phyloP scores from a whole-genome alignment of 176 grass and related monocot genomes.

The Avena eriantha region DNA sequence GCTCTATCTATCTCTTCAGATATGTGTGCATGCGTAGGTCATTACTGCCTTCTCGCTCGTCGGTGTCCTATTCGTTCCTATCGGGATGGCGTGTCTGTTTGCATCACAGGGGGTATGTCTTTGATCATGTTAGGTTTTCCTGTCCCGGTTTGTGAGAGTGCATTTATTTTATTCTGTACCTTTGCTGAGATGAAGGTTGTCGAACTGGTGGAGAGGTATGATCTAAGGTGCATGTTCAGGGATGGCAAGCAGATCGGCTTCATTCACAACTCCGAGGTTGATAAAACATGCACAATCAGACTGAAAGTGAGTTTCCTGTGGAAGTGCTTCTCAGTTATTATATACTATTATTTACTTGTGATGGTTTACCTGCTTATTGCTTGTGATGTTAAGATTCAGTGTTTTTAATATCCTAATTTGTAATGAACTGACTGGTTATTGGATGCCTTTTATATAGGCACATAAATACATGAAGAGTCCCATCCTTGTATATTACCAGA shows the following conservation, averaged over 20 bases:
- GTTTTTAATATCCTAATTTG: background rate
- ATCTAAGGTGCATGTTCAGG: too few relatives aligned
- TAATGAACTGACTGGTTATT: background rate
- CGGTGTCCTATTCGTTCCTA: slow-evolving; percentile 68
- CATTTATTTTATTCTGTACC: background rate
- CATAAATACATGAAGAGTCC: slow-evolving; percentile 78
- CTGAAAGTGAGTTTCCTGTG: slow-evolving; percentile 56
- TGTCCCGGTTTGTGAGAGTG: background rate
- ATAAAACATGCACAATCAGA: slow-evolving; percentile 71
- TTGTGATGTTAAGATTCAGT: slow-evolving; percentile 17
- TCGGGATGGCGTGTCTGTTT: slow-evolving; percentile 65
- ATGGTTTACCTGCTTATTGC: background rate
- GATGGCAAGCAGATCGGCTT: too few relatives aligned
- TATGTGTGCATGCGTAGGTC: slow-evolving; percentile 48
- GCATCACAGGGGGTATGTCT: slow-evolving; percentile 57
- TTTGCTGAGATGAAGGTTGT: too few relatives aligned
- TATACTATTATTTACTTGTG: background rate
- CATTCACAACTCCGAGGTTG: slow-evolving; percentile 38
- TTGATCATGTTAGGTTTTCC: background rate
- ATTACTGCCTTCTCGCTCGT: slow-evolving; percentile 64
- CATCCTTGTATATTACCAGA: slow-evolving; percentile 47
- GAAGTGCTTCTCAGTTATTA: background rate
- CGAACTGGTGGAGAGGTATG: too few relatives aligned
- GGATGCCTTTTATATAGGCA: slow-evolving; percentile 54
- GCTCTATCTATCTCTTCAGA: background rate